Percentiles rank a stretch among this genome's conserved stretches.
Conservation (phyloP, 2,329 filamentous ascomycete genomes). For the Geosmithia morbida region DNA sequence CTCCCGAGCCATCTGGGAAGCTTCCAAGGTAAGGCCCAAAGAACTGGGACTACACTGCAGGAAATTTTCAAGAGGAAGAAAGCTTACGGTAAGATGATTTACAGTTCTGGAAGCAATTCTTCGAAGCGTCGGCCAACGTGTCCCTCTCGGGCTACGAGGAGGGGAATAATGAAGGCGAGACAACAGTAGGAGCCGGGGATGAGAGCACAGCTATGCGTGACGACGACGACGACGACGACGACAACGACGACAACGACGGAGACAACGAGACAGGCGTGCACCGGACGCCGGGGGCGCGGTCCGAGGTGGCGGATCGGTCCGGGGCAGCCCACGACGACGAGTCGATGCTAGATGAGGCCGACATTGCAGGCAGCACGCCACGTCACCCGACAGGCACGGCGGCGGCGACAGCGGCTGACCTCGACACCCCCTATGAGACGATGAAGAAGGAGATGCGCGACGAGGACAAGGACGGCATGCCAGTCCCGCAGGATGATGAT, state of each 20-base stretch:
- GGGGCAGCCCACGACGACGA: constrained; percentile 22
- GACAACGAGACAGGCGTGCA: constrained; percentile 24
- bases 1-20: constrained; percentile 89
- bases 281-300: constrained; percentile 14
- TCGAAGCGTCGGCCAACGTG: constrained; percentile 95
- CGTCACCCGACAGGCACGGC: constrained; percentile 38
- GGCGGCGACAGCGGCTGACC: constrained; percentile 42
- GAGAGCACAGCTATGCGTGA: constrained; percentile 42
- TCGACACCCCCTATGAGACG: constrained; percentile 64
- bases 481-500: constrained; percentile 20
- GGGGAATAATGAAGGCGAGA: constrained; percentile 54
- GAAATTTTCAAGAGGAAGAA: not conserved
- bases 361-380: constrained; percentile 54
- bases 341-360: constrained; percentile 52
- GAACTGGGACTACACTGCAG: no score
- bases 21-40: constrained; percentile 56
- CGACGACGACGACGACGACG: constrained; percentile 35
- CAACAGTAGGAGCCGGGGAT: constrained; percentile 27
- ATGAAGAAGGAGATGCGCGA: constrained; percentile 52
- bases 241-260: constrained; percentile 33
- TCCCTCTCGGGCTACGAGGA: constrained; percentile 93
- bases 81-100: not conserved
- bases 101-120: constrained; percentile 99
- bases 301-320: constrained; percentile 3
- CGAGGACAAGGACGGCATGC: constrained; percentile 21